Evolutionary conservation across 345 rosid genomes (phyloP), one percentile per base, ranked within the genome.

Genomic region (Salix purpurea): DNA sequence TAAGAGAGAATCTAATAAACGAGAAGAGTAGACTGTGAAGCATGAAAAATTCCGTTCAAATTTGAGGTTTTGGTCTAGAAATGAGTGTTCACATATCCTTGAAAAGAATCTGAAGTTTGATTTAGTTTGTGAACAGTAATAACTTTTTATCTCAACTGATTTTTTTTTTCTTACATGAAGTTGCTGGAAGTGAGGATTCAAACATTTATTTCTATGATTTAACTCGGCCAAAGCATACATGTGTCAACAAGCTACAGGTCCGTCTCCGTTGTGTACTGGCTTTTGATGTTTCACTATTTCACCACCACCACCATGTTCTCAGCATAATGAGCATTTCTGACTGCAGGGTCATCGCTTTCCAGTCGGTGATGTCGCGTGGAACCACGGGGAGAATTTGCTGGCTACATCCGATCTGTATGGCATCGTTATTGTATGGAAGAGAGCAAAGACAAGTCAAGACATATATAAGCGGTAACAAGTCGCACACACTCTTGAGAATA

Each of bases 221-320:
- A 71, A 93, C 98, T 44, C 89, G 90, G 75, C 98, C 97, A 15
- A 93, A 80, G 81, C 90, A 93, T 85, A 88, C 97, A 15, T 92
- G 96, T 30, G 97, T 96, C 69, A 96, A 96, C 92, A 93, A 93
- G 88, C 89, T 93, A 67, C 99, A 93, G 99, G 99, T 96, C 16
- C 46, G 23, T 74, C 73, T 68, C 42, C 19, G 26, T n/a, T 36
- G 7, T 23, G 23, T 23, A 5, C 23, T n/a, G 34, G 64, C 30
- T 64, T 50, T 64, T n/a, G 11, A 40, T 52, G 24, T 54, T 62
- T 32, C 39, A 15, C 23, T 39, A 15, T 46, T 24, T 64, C 52
- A 23, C 48, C 65, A 42, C 46, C 13, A 40, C 44, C 46, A 26
- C 28, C 40, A 70, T 50, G 48, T 39, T 73, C 44, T 73, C 46